Conservation (phyloP, 106 monocot species). For the Dendrobium catenatum region DNA sequence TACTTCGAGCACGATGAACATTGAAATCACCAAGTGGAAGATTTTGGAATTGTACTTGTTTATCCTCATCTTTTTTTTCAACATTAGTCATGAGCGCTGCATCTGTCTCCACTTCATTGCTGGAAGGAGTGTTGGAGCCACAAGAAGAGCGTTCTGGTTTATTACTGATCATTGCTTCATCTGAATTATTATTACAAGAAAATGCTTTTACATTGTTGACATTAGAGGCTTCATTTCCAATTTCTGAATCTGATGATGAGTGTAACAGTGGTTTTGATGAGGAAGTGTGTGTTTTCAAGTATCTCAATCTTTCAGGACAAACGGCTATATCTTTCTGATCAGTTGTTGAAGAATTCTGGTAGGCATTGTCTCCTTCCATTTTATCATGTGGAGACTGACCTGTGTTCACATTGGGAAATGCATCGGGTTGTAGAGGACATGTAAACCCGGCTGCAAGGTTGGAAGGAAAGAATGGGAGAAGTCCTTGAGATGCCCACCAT, state of each 20-base stretch:
- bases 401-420: background rate
- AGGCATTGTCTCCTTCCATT: background rate
- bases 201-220: background rate
- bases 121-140: slow-evolving; percentile 70
- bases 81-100: slow-evolving; percentile 17
- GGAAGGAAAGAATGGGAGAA: slow-evolving; percentile 47
- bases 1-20: slow-evolving; percentile 27
- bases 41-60: slow-evolving; percentile 14
- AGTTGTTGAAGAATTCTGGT: background rate
- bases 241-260: background rate
- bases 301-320: background rate
- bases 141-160: slow-evolving; percentile 53
- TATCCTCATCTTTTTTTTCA: slow-evolving; percentile 20
- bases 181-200: too few species aligned
- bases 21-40: slow-evolving; percentile 28
- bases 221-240: background rate
- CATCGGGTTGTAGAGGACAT: background rate
- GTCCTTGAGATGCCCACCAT: slow-evolving; percentile 82
- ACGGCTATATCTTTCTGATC: too few species aligned
- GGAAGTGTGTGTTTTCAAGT: background rate
- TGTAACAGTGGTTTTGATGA: background rate
- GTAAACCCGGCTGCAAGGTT: slow-evolving; percentile 44
- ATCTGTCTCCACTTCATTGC: slow-evolving; percentile 57
- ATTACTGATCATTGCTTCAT: background rate
- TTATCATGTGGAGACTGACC: background rate